Evolutionary conservation across 2,329 filamentous ascomycete genomes (phyloP), one percentile per base, ranked within the genome.

Genomic region (Zymoseptoria crescenta): DNA sequence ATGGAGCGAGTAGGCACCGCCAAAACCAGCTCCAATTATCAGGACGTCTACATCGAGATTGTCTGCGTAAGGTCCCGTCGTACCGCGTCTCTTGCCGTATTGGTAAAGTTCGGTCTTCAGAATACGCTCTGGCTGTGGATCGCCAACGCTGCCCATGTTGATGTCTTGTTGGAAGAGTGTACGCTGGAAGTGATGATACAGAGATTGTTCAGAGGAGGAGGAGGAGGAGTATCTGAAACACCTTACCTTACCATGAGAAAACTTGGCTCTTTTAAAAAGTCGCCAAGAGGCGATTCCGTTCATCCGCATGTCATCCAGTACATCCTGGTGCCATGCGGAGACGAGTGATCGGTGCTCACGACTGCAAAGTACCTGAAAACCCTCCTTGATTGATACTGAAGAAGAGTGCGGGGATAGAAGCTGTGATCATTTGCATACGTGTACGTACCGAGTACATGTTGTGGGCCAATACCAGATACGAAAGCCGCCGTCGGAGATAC

Each of bases 1-100:
- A 63, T 77, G 72, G 65, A 77, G 69, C 49, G 73, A 58, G 54
- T 75, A 77, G 6, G 75, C 68, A n/a, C 75, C 75, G 21, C 74
- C 73, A 56, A 77, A 77, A 0, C 76, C 75, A 30, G 75, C 75
- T 41, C 75, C 76, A 13, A 78, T 73, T 21, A 70, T 62, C 24
- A 70, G 29, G 9, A 67, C 68, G 57, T 71, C 69, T 49, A 69
- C 54, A n/a, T 68, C 66, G 10, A 72, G 64, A 10, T 67, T 60
- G 45, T 71, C 68, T 24, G 67, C 65, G 41, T 70, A 70, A 10
- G 62, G 64, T 3, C 65, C 65, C 50, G 65, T 64, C 3, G 55
- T 54, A n/a, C 60, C 59, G 16, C 61, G 53, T 52, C 64, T 61
- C 4, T 62, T 61, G 27, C 64, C 62, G 57, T 67, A 68, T 52